These are phyloP conservation scores for Sarcodon aspratus DNA, from an alignment of 768 basidiomycete genomes.

Conservation along the genomic window DNA sequence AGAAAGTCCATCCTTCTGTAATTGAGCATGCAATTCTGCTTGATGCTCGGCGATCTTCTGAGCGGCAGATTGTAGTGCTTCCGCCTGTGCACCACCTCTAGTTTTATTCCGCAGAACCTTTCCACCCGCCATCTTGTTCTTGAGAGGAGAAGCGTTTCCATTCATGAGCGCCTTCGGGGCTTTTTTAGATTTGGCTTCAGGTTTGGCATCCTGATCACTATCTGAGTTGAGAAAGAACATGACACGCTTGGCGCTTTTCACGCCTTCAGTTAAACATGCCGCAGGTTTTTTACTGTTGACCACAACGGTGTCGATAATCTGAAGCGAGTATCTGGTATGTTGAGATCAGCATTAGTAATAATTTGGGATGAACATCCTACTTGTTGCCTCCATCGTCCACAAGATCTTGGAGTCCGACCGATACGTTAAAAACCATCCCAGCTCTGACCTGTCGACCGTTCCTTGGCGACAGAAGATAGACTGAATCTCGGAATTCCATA, in stretches of 20 bases:
- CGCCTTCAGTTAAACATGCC: slow-evolving; percentile 70
- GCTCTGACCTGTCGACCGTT: slow-evolving; percentile 58
- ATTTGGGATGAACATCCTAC: slow-evolving; percentile 23
- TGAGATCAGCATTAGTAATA: neutral
- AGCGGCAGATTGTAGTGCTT: slow-evolving; percentile 65
- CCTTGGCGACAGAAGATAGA: slow-evolving; percentile 75
- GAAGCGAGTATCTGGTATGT: slow-evolving; percentile 63
- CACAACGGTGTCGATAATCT: slow-evolving; percentile 82
- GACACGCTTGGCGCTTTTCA: slow-evolving; percentile 76
- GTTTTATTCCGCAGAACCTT: slow-evolving; percentile 89
- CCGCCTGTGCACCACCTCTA: slow-evolving; percentile 77
- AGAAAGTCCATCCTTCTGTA: slow-evolving; percentile 73
- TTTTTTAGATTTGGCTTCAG: slow-evolving; percentile 32
- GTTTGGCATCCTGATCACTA: slow-evolving; percentile 41
- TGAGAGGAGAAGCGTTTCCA: slow-evolving; percentile 48
- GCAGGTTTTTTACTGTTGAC: slow-evolving; percentile 50
- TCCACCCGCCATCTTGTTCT: slow-evolving; percentile 66
- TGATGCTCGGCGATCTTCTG: slow-evolving; percentile 86
- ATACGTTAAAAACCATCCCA: slow-evolving; percentile 81
- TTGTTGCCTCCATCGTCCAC: slow-evolving; percentile 67
- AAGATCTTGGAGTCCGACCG: slow-evolving; percentile 78
- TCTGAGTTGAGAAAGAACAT: slow-evolving; percentile 73
- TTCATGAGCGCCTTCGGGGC: slow-evolving; percentile 45
- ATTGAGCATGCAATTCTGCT: slow-evolving; percentile 58
- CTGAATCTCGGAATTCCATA: slow-evolving; percentile 87